A percentile compares a stretch with the other conserved stretches of the same genome.
phyloP scores from a whole-genome alignment of 345 rosid genomes.

The Linum trigynum region DNA sequence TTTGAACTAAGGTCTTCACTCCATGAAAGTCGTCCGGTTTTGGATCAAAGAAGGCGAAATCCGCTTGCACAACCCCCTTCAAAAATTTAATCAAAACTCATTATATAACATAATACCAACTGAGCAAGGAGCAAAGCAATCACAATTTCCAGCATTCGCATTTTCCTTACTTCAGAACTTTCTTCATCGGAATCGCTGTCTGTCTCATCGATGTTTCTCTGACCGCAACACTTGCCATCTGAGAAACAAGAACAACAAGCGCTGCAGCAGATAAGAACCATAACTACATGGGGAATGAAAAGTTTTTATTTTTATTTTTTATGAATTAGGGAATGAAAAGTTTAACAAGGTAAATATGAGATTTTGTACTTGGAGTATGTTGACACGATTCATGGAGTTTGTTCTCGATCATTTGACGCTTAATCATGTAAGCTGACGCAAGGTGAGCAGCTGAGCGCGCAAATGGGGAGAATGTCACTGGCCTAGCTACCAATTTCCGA shows the following conservation, averaged over 20 bases:
- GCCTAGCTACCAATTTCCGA: slow-evolving; percentile 25
- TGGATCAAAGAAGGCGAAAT: slow-evolving; percentile 88
- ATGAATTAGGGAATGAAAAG: background rate
- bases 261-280: background rate
- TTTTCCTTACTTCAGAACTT: slow-evolving; percentile 42
- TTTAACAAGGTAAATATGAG: background rate
- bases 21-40: slow-evolving; percentile 74
- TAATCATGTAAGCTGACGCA: slow-evolving; percentile 26
- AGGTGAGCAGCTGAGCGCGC: slow-evolving; percentile 49
- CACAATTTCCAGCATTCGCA: background rate
- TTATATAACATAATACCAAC: background rate
- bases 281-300: background rate
- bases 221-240: slow-evolving; percentile 14
- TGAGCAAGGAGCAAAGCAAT: background rate
- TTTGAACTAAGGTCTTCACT: slow-evolving; percentile 54
- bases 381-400: slow-evolving; percentile 17
- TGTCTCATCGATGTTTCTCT: background rate
- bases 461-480: slow-evolving; percentile 61
- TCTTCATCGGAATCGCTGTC: slow-evolving; percentile 1
- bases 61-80: slow-evolving; percentile 76
- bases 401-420: slow-evolving; percentile 19
- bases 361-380: slow-evolving; percentile 23
- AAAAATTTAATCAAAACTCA: slow-evolving; percentile 10
- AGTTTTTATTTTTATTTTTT: too few relatives aligned
- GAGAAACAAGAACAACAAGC: slow-evolving; percentile 12